A percentile compares a stretch with the other conserved stretches of the same genome.
phyloP scores from a whole-genome alignment of 768 basidiomycete genomes.

The Lactarius vividus region DNA sequence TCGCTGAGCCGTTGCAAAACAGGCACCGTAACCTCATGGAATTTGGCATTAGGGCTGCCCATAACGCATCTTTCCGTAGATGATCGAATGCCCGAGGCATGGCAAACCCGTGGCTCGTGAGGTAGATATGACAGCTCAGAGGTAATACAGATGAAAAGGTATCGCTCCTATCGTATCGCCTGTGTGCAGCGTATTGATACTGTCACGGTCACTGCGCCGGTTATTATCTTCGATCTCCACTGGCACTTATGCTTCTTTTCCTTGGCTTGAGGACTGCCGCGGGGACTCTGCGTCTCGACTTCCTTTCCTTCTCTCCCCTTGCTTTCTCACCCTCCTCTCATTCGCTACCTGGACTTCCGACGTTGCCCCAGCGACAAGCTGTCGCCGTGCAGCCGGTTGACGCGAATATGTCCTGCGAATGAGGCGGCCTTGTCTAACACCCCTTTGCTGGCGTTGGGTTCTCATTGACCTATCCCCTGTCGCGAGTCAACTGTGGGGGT shows the following conservation, averaged over 20 bases:
- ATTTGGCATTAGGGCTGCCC: conserved; percentile 5
- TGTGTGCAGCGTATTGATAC: conserved; percentile 1
- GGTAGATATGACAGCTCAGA: neutral
- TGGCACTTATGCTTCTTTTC: neutral
- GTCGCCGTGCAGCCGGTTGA: neutral
- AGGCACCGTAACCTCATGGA: neutral
- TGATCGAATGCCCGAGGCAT: conserved; percentile 9
- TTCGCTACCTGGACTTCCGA: neutral
- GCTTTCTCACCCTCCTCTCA: neutral
- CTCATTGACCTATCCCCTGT: neutral
- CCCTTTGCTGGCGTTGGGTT: neutral
- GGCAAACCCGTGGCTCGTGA: neutral
- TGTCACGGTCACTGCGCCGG: neutral
- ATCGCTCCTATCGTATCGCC: neutral
- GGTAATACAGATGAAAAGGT: neutral
- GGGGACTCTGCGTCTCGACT: neutral
- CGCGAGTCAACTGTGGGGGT: neutral
- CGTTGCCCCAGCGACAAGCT: neutral
- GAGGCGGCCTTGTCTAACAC: neutral
- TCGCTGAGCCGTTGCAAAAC: neutral
- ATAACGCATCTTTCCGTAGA: conserved; percentile 3
- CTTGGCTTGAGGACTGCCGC: neutral
- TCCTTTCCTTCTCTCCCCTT: neutral
- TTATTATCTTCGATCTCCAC: neutral
- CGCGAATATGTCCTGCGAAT: neutral